Base-by-base conservation (phyloP, 441 rosid genomes). In the Breynia disticha region DNA sequence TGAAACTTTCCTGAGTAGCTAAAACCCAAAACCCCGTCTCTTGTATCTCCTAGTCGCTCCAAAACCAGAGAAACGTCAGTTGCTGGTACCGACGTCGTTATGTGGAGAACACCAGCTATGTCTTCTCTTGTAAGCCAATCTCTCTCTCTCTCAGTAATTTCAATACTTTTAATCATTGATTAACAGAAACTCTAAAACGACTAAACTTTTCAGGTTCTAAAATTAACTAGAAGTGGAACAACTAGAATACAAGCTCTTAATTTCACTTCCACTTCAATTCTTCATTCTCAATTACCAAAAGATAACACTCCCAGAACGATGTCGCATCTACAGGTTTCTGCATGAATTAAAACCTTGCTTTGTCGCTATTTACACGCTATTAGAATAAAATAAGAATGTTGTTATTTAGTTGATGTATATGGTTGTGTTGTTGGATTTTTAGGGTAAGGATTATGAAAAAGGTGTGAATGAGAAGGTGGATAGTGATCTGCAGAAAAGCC, bases 401-500 rank as follows among this genome's bases (percentile, higher is more conserved):
- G 22, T 17, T 1, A 37, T 37, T n/a, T 54, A 20, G 32, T 51
- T 28, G 48, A 55, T 17, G 14, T 48, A 55, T 18, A 52, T 42
- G 16, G 42, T 47, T 45, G 35, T 28, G 1, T 51, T 53, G 28
- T 43, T 16, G 47, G 39, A 47, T 14, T 63, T 61, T 39, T 56
- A 79, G 82, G 70, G 60, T 63, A 61, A 47, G 47, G 16, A 3
- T 28, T 49, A 53, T 50, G 60, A 60, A 54, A 62, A 62, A 61
- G 58, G 67, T 46, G 20, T 37, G 38, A 35, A 18, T 57, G 59
- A 53, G 19, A 64, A 56, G 60, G 48, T 67, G 14, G 73, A 61
- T 49, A 74, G 62, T 55, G 60, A 63, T 46, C 39, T 62, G 46
- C 75, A 48, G 63, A 72, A 56, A 58, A 67, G 65, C 60, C 83